These are phyloP conservation scores for Microbotryomycetes sp. DNA, from an alignment of 1,284 basidiomycete species.

Conservation along the genomic window DNA sequence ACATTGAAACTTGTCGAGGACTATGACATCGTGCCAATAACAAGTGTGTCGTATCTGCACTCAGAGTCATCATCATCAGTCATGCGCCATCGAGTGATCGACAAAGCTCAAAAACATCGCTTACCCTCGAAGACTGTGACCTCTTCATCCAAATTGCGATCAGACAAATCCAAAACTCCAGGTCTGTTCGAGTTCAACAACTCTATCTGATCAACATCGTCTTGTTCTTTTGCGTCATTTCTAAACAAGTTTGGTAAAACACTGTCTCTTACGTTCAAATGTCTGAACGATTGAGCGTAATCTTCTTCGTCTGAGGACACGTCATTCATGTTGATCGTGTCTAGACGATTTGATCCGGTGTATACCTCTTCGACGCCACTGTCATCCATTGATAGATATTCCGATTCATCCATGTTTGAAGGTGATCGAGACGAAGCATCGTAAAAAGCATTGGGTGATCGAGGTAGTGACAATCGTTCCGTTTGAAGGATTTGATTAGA, in stretches of 20 bases:
- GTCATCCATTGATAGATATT: neutral
- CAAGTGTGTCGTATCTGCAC: slow-evolving; percentile 79
- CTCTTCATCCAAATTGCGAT: no score
- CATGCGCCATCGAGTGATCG: no score
- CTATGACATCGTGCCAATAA: slow-evolving; percentile 69
- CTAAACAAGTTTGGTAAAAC: neutral
- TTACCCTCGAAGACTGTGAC: no score
- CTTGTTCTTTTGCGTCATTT: neutral
- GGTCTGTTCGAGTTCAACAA: neutral
- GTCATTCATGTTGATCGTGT: no score
- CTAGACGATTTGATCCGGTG: no score
- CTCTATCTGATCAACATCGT: neutral
- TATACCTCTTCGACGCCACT: neutral
- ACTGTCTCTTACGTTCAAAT: neutral
- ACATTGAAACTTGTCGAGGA: slow-evolving; percentile 64
- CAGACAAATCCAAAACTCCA: neutral
- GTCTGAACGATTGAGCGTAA: neutral
- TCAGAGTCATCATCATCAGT: no score
- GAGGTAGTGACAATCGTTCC: neutral
- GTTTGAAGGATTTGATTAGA: no score
- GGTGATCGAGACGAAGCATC: neutral
- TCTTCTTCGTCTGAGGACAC: neutral
- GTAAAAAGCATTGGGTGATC: neutral
- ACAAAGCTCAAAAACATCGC: no score
- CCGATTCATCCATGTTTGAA: neutral